Conservation (phyloP, 805 yeast species). For the Candida odintsovae region DNA sequence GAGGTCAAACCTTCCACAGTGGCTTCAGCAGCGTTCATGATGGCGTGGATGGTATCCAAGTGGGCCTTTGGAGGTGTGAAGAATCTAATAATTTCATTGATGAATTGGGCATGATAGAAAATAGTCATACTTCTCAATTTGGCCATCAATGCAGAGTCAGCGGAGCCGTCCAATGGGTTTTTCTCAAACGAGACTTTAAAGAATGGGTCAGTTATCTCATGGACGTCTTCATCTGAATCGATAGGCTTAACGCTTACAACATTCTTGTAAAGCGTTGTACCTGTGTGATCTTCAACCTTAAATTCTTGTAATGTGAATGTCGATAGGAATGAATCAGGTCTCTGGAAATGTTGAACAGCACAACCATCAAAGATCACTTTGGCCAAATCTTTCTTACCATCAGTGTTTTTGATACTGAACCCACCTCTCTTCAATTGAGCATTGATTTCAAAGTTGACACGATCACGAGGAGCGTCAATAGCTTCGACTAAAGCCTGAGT, state of each 20-base stretch:
- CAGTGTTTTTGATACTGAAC: slow-evolving; percentile 44
- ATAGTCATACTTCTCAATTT: slow-evolving; percentile 83
- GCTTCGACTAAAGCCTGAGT: slow-evolving; percentile 42
- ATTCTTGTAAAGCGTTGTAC: slow-evolving; percentile 73
- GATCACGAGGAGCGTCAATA: slow-evolving; percentile 65
- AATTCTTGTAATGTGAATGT: slow-evolving; percentile 76
- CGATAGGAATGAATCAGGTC: slow-evolving; percentile 72
- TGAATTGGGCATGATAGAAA: slow-evolving; percentile 78
- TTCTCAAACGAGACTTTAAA: slow-evolving; percentile 78
- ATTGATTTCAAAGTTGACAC: slow-evolving; percentile 59
- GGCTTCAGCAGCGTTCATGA: slow-evolving; percentile 91
- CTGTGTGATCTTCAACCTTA: slow-evolving; percentile 82
- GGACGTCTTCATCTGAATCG: slow-evolving; percentile 33
- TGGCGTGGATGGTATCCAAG: slow-evolving; percentile 81
- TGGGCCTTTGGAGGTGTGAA: slow-evolving; percentile 86
- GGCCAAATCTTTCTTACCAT: slow-evolving; percentile 45
- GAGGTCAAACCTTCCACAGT: slow-evolving; percentile 87
- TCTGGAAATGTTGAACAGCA: slow-evolving; percentile 60
- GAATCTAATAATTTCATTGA: slow-evolving; percentile 68
- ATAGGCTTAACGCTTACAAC: slow-evolving; percentile 77
- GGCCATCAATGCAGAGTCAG: slow-evolving; percentile 72
- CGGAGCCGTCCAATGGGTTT: slow-evolving; percentile 78
- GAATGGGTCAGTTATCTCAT: slow-evolving; percentile 48
- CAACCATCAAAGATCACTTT: slow-evolving; percentile 82
- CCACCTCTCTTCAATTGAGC: slow-evolving; percentile 76